phyloP scores from a whole-genome alignment of 169 alveolate genomes.

The Perkinsus marinus region DNA sequence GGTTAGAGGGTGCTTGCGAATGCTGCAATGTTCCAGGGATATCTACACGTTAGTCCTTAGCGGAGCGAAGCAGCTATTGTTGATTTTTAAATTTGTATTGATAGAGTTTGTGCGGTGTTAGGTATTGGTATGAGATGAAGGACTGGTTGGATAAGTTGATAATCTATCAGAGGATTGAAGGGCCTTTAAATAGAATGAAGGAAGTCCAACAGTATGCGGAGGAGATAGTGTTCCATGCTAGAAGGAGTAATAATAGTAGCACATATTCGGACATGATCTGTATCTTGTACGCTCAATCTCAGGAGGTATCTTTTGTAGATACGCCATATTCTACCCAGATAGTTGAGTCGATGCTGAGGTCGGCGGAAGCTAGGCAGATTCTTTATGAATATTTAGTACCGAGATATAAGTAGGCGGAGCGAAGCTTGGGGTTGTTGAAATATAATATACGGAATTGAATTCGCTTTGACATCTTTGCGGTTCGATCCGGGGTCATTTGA shows the following conservation, averaged over 20 bases:
- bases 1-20: background rate
- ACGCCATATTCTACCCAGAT: constrained; percentile 37
- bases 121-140: background rate
- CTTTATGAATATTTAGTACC: constrained; percentile 54
- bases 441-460: too few relatives aligned
- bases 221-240: constrained; percentile 50
- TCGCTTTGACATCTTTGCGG: too few relatives aligned
- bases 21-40: too few relatives aligned
- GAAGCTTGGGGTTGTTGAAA: too few relatives aligned
- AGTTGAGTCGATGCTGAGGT: constrained; percentile 54
- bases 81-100: too few relatives aligned
- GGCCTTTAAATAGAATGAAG: constrained; percentile 51
- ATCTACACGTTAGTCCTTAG: too few relatives aligned
- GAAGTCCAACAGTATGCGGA: constrained; percentile 60
- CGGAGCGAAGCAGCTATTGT: too few relatives aligned
- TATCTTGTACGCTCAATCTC: background rate
- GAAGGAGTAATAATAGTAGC: constrained; percentile 19
- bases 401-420: constrained; percentile 37
- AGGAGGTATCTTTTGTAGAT: constrained; percentile 12
- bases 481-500: too few relatives aligned
- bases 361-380: constrained; percentile 50
- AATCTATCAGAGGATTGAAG: constrained; percentile 50
- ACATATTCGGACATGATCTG: background rate
- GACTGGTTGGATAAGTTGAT: constrained; percentile 42
- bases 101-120: background rate